Base-by-base conservation (phyloP, 306 rosid genomes). In the Oxytropis ochrocephala region DNA sequence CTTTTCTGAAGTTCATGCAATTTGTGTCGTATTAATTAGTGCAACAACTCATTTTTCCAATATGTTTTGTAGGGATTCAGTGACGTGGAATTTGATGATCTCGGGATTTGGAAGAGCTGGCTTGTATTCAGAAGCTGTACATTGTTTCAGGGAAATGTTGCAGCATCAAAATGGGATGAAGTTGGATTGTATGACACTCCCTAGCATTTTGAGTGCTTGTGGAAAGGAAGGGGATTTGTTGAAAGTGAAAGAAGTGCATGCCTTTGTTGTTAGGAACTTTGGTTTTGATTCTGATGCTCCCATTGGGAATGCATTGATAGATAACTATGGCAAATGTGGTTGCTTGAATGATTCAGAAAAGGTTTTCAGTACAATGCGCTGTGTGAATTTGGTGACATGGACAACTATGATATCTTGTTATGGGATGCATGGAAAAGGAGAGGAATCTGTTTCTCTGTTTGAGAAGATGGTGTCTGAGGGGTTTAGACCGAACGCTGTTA, bases 361-460 rank as follows among this genome's bases (percentile, higher is more conserved):
- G 71, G 77, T 90, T 57, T 90, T 87, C 65, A 10, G 62, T 72
- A 78, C 64, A 8, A 72, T 87, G 83, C 3, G 12, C 24, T 38
- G 30, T 3, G 32, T 76, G 63, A 87, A 84, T 75, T n/a, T 82
- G 56, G 70, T 90, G 38, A 82, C 96, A 6, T 87, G 87, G 91
- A 90, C 96, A 6, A 38, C 94, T 32, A 76, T 90, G 94, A 85
- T 87, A 71, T 90, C 89, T 65, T 85, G 88, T 75, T 80, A 71
- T 73, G 91, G 88, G 56, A 68, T 78, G 46, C 88, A 90, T 73
- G 96, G 96, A n/a, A 84, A 69, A 54, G 94, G 89, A 16, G 81
- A 76, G 69, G 88, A 85, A 58, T 85, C 94, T 0, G 55, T 90
- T 62, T 19, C 41, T 49, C 56, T 87, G 49, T 87, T 73, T 63